Base-by-base conservation (phyloP, 176 grass and related monocot genomes). In the Carex littledalei region DNA sequence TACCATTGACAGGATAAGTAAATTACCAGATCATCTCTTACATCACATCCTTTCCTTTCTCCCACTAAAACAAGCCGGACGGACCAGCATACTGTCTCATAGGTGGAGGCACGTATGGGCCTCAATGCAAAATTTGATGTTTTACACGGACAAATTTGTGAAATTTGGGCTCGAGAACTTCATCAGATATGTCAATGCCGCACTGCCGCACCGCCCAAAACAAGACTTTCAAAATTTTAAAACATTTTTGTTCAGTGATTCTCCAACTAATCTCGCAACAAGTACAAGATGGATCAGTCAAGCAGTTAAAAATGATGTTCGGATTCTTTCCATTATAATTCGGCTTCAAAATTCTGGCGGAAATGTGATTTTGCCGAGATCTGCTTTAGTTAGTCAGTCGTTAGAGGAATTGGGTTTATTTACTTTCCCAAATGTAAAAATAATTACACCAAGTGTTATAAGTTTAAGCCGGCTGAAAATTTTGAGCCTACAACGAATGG, bases 301-400 rank as follows among this genome's bases (percentile, higher is more conserved):
- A 3, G 41, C 80, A 9, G 80, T 83, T 29, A 83, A 67, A 52
- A 67, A 63, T 16, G 62, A 83, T 65, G 80, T 67, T 67, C 60
- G 11, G 18, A 20, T 8, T 67, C 61, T 83, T 17, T 16, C 24
- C 45, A 67, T 83, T 15, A 83, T 83, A 83, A 83, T 83, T 32
- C 60, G 26, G 63, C 55, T 45, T 63, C 56, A 81, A 35, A 81
- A 63, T 20, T 35, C 56, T 26, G 80, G 80, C 0, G 80, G 80
- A 83, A 83, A 83, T 66, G 80, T 83, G 15, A 83, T 83, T 67
- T 83, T 83, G 37, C 80, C 80, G 11, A 83, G 80, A 83, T 13
- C 62, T 63, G 59, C 32, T 52, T 52, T 83, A 18, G 13, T 18
- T 16, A 65, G 41, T 37, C 39, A 29, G 11, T 83, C 22, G 1